Base-by-base conservation (phyloP, 78 protist species). In the Dictyostelium intermedium region DNA sequence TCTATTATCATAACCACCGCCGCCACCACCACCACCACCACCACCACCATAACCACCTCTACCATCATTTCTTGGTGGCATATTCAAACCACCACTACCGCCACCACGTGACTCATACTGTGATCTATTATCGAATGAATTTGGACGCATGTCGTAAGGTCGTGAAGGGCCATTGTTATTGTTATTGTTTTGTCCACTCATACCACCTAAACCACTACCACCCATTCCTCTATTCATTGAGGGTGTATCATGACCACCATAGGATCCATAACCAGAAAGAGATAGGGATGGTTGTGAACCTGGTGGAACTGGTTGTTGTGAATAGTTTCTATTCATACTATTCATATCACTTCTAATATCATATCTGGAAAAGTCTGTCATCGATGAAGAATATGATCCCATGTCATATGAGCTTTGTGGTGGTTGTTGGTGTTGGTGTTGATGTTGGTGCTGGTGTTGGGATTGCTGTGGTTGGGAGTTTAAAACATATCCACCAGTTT, bases 361-460 rank as follows among this genome's bases (percentile, higher is more conserved):
- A 72, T 72, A 72, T 72, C 79, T 72, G 30, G 79, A 30, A 72
- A 72, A 72, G 25, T 72, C 79, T 14, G 79, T 72, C 37, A 30
- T 30, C 10, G 39, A 11, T 10, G 74, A 66, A 27, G 74, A 72
- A 34, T 72, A 72, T 34, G 79, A 72, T 1, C 79, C 37, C 79
- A 72, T 72, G 34, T 72, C 79, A 72, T 34, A 72, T 72, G 37
- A 34, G 11, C 8, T 6, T 72, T 27, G 79, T 34, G 20, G 39
- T 32, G 0, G 37, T 18, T 72, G 79, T 70, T 27, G 77, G 8
- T 27, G 77, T 32, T 25, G 77, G 2, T 69, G 34, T 69, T n/a
- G 76, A 23, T 69, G 77, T 69, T 61, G 72, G 7, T 18, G 72
- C n/a, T 61, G 72, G 13, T 61, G 30, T 66, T 25, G 72, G 23